Conservation (phyloP, 2,329 filamentous ascomycete genomes). For the Scedosporium aurantiacum region DNA sequence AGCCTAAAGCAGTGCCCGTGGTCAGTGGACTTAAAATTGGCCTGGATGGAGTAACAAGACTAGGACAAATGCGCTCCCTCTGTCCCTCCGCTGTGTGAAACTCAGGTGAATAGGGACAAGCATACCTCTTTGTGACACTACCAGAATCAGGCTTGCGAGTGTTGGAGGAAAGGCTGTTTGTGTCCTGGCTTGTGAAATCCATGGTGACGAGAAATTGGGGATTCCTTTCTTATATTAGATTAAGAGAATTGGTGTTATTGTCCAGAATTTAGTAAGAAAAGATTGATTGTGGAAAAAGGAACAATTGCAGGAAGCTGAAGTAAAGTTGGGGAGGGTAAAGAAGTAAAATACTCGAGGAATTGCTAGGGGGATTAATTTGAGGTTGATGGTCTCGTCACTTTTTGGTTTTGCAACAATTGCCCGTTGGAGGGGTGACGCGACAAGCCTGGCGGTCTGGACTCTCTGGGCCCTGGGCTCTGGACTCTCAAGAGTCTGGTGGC, state of each 20-base stretch:
- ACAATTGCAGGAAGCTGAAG: too few species aligned
- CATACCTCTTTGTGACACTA: slow-evolving; percentile 68
- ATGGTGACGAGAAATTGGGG: not conserved
- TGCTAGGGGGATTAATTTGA: too few species aligned
- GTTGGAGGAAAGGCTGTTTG: not conserved
- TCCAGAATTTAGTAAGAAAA: too few species aligned
- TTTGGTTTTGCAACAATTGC: too few species aligned
- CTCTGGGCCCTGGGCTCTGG: too few species aligned
- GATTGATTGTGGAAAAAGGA: too few species aligned
- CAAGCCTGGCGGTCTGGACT: too few species aligned
- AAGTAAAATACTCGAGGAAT: too few species aligned
- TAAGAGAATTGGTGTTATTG: not conserved
- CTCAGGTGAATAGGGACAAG: not conserved
- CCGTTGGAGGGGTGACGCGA: too few species aligned
- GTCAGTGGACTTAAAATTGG: not conserved
- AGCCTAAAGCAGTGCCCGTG: slow-evolving; percentile 44
- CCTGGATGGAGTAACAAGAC: slow-evolving; percentile 6
- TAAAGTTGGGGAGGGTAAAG: too few species aligned
- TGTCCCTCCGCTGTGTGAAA: not conserved
- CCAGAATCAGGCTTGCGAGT: slow-evolving; percentile 42
- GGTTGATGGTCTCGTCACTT: too few species aligned
- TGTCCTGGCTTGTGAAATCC: not conserved
- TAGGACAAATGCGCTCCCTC: not conserved
- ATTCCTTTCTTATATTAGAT: not conserved
- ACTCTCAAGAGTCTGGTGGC: too few species aligned